Evolutionary conservation across 2,329 filamentous ascomycete genomes (phyloP).

Genomic region (Basipetospora chlamydospora): DNA sequence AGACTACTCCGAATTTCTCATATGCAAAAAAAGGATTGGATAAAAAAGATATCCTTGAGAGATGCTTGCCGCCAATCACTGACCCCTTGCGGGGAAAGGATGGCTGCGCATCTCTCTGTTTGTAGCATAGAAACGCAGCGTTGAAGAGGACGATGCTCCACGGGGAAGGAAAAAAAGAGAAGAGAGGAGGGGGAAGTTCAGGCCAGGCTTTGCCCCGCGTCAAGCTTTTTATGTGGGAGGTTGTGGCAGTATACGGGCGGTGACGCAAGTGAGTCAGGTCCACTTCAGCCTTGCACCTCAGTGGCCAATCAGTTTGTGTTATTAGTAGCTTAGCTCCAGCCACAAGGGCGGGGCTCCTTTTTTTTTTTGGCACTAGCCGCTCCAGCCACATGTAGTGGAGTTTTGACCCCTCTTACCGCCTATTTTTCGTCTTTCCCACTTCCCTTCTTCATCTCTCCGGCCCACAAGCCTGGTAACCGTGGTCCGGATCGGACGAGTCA

Average conservation of each 20-base stretch:
- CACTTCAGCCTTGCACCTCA: neutral
- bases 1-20: conserved; percentile 99
- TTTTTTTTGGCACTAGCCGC: no score
- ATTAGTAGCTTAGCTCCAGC: neutral
- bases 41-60: no score
- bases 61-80: conserved; percentile 13
- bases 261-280: conserved; percentile 1
- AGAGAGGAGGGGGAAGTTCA: neutral
- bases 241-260: conserved; percentile 2
- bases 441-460: no score
- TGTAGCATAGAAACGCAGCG: conserved; percentile 95
- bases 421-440: no score
- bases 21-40: no score
- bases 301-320: neutral
- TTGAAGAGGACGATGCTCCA: conserved; percentile 70
- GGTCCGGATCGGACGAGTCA: no score
- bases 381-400: no score
- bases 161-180: conserved; percentile 21
- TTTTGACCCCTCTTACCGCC: no score
- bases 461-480: no score
- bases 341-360: no score
- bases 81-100: conserved; percentile 9
- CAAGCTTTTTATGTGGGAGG: neutral
- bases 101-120: conserved; percentile 37
- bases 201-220: no score